Conservation (phyloP, 1,284 basidiomycete genomes). For the Cutaneotrichosporon cavernicola region DNA sequence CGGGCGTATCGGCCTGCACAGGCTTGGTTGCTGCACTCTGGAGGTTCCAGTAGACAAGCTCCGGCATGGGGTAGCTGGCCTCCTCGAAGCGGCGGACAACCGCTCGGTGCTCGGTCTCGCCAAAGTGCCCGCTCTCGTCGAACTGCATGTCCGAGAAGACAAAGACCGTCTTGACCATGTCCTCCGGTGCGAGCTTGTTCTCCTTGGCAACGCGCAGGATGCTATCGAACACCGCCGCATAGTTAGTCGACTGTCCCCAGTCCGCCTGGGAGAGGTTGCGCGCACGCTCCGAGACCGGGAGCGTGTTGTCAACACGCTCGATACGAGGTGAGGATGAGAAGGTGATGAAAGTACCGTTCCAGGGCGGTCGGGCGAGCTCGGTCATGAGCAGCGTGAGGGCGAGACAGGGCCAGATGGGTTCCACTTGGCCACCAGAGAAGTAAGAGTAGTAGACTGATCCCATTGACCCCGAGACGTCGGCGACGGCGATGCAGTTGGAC, state of each 20-base stretch:
- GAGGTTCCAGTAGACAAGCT: conserved; percentile 56
- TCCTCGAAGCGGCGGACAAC: conserved; percentile 57
- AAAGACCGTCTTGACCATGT: conserved; percentile 72
- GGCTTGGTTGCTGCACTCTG: conserved; percentile 52
- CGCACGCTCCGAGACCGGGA: conserved; percentile 52
- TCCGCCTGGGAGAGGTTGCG: conserved; percentile 48
- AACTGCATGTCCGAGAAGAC: conserved; percentile 78
- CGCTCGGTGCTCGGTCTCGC: conserved; percentile 66
- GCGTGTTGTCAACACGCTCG: conserved; percentile 56
- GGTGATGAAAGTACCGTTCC: conserved; percentile 65
- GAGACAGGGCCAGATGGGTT: conserved; percentile 63
- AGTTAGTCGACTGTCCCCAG: conserved; percentile 65
- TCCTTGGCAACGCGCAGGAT: conserved; percentile 62
- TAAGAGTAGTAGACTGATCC: conserved; percentile 40
- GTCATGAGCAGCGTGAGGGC: conserved; percentile 67
- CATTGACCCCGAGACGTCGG: conserved; percentile 74
- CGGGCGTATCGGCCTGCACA: conserved; percentile 58
- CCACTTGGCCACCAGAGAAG: conserved; percentile 11
- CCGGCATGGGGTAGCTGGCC: conserved; percentile 66
- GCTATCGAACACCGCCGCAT: conserved; percentile 31
- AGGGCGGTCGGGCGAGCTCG: conserved; percentile 63
- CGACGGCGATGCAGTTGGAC: conserved; percentile 65
- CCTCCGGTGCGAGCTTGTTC: conserved; percentile 61
- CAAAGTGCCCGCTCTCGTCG: conserved; percentile 53
- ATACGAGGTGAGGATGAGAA: conserved; percentile 61